Evolutionary conservation across 1,284 basidiomycete genomes (phyloP).

Genomic region (Puccinia hordei): DNA sequence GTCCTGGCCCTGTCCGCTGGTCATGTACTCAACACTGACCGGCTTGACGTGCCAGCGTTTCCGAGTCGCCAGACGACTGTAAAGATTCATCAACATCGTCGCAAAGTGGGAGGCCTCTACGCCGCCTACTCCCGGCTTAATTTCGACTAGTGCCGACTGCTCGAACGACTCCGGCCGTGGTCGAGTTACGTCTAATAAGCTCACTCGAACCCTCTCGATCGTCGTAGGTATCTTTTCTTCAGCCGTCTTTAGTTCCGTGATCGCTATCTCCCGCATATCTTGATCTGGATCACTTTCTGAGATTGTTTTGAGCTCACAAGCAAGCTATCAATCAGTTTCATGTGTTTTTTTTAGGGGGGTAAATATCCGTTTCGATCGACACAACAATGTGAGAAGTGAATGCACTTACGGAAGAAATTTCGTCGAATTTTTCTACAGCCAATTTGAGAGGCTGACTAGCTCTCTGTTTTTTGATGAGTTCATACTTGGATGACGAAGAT

Average conservation of each 20-base stretch:
- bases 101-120: conserved; percentile 83
- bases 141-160: conserved; percentile 79
- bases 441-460: too few relatives aligned
- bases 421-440: too few relatives aligned
- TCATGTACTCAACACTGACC: conserved; percentile 54
- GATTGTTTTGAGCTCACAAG: conserved; percentile 34
- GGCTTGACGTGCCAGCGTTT: conserved; percentile 61
- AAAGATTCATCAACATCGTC: conserved; percentile 79
- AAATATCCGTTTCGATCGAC: too few relatives aligned
- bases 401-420: too few relatives aligned
- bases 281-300: conserved; percentile 25
- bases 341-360: too few relatives aligned
- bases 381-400: too few relatives aligned
- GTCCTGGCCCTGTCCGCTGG: conserved; percentile 63
- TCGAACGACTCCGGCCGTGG: conserved; percentile 69
- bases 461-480: background rate
- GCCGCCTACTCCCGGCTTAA: conserved; percentile 91
- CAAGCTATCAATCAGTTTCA: conserved; percentile 32
- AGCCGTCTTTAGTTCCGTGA: background rate
- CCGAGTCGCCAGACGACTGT: conserved; percentile 69
- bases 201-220: background rate
- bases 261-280: conserved; percentile 40
- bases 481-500: too few relatives aligned
- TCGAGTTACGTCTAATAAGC: conserved; percentile 72
- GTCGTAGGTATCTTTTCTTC: background rate